Percentiles rank a stretch among this genome's conserved stretches.
These are phyloP conservation scores for Pseudogymnoascus sp. DNA, from an alignment of 2,329 filamentous ascomycete species.

Conservation along the genomic window DNA sequence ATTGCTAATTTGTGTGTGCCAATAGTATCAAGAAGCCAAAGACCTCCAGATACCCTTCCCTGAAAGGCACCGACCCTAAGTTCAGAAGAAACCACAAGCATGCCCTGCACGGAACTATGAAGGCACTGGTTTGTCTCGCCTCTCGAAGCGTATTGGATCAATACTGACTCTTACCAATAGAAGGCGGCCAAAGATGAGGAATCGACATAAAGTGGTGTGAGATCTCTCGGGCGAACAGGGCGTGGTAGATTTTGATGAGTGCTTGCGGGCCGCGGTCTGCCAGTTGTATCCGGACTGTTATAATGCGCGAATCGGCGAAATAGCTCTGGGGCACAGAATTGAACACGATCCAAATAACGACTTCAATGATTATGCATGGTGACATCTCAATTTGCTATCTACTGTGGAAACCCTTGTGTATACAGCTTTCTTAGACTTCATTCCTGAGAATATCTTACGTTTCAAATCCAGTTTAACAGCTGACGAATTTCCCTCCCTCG, in stretches of 20 bases:
- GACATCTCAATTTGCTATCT: not conserved
- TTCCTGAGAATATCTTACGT: not conserved
- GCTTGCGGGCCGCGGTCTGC: slow-evolving; percentile 1
- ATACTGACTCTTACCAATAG: slow-evolving; percentile 2
- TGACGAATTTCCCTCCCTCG: not conserved
- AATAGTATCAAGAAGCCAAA: slow-evolving; percentile 99
- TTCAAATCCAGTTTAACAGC: not conserved
- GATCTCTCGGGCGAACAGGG: not conserved
- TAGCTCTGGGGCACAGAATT: slow-evolving; percentile 4
- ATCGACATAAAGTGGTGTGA: not conserved
- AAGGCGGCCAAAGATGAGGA: slow-evolving; percentile 4
- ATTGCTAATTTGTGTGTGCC: not conserved
- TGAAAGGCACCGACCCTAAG: slow-evolving; percentile 98
- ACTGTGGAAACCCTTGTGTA: not conserved
- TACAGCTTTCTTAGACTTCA: not conserved
- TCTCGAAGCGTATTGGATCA: not conserved
- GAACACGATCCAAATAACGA: slow-evolving; percentile 8
- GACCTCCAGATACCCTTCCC: slow-evolving; percentile 96
- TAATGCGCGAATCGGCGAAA: slow-evolving; percentile 5
- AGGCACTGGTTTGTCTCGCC: slow-evolving; percentile 72
- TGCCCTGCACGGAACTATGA: slow-evolving; percentile 97
- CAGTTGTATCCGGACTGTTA: slow-evolving; percentile 7
- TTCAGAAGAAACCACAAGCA: slow-evolving; percentile 99
- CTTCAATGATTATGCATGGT: slow-evolving; percentile 6
- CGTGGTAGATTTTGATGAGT: slow-evolving; percentile 7